A percentile compares a stretch with the other conserved stretches of the same genome.
Evolutionary conservation across 129 eudicot species (phyloP).

Genomic region (Chrysanthemum makinoi): DNA sequence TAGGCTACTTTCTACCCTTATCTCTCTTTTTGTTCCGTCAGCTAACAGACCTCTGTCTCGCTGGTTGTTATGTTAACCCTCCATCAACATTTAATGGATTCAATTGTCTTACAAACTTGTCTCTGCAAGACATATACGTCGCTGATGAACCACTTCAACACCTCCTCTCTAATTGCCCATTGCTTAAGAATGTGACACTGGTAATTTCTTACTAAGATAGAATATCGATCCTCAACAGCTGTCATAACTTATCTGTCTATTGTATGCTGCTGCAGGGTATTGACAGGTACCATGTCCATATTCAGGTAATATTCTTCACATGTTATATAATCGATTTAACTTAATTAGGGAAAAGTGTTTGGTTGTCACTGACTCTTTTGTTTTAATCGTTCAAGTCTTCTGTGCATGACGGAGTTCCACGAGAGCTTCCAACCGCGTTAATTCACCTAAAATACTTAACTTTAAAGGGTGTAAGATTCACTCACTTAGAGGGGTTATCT

Average conservation of each 20-base stretch:
- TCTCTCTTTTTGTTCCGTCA: neutral
- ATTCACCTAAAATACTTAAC: no score
- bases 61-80: neutral
- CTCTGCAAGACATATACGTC: neutral
- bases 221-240: neutral
- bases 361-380: no score
- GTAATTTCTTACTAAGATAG: neutral
- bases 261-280: neutral
- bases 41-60: neutral
- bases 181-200: conserved; percentile 3
- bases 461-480: no score
- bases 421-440: no score
- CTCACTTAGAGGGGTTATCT: no score
- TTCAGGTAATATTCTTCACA: neutral
- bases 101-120: conserved; percentile 1
- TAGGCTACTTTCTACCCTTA: neutral
- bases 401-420: no score
- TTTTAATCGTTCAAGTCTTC: no score
- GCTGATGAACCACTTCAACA: neutral
- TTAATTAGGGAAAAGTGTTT: neutral
- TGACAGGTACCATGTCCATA: no score
- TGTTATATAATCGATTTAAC: neutral
- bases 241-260: neutral
- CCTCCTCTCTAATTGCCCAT: conserved; percentile 4
- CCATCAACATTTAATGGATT: neutral